These are phyloP conservation scores for Lentinula aciculospora DNA, from an alignment of 768 basidiomycete genomes.

Conservation along the genomic window DNA sequence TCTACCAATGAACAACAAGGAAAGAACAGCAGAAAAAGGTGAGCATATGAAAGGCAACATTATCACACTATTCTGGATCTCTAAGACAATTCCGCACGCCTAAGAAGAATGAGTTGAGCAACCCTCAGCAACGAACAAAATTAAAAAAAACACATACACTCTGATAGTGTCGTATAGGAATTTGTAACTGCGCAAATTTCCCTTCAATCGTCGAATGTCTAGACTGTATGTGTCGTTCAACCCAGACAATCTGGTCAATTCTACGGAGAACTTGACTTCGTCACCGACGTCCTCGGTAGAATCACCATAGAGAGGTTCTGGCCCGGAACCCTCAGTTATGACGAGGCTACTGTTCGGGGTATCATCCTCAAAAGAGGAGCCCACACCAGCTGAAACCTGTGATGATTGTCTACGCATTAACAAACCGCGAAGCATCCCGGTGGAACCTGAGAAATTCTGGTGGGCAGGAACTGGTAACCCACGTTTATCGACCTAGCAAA, in stretches of 20 bases:
- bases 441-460: slow-evolving; percentile 58
- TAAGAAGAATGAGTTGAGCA: not conserved
- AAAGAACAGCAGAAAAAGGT: not conserved
- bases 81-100: not conserved
- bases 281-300: slow-evolving; percentile 79
- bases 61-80: not conserved
- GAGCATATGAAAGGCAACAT: not conserved
- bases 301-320: slow-evolving; percentile 76
- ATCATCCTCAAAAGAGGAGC: slow-evolving; percentile 46
- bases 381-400: slow-evolving; percentile 51
- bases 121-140: not conserved
- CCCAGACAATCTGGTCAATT: slow-evolving; percentile 86
- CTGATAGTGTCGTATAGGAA: slow-evolving; percentile 85
- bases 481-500: slow-evolving; percentile 76
- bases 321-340: slow-evolving; percentile 15
- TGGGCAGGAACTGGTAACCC: slow-evolving; percentile 82
- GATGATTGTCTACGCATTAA: slow-evolving; percentile 90
- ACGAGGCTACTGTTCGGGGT: slow-evolving; percentile 29
- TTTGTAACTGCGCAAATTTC: slow-evolving; percentile 89
- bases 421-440: slow-evolving; percentile 82
- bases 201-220: slow-evolving; percentile 89
- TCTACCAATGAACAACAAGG: not conserved
- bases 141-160: slow-evolving; percentile 54
- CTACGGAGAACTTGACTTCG: slow-evolving; percentile 95
- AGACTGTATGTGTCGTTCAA: slow-evolving; percentile 88